These are phyloP conservation scores for Crassisporium funariophilum DNA, from an alignment of 768 basidiomycete genomes.

Conservation along the genomic window DNA sequence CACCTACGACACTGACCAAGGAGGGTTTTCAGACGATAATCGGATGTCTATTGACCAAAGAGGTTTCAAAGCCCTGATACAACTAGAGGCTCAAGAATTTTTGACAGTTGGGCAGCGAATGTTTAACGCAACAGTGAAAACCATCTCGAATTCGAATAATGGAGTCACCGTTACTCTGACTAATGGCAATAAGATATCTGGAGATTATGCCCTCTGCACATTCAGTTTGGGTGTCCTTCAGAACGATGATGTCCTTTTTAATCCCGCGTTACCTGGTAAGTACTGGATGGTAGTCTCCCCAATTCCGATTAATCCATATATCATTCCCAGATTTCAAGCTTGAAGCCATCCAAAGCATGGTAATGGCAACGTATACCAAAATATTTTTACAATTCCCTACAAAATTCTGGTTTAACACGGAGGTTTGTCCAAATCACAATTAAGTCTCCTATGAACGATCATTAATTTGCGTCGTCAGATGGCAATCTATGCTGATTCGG, in stretches of 20 bases:
- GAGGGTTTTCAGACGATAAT: conserved; percentile 61
- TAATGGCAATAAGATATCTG: conserved; percentile 44
- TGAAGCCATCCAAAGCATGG: conserved; percentile 65
- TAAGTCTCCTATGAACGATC: background rate
- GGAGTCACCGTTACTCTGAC: conserved; percentile 50
- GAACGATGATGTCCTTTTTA: conserved; percentile 57
- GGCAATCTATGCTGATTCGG: conserved; percentile 57
- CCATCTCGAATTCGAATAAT: conserved; percentile 45
- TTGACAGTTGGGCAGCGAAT: conserved; percentile 47
- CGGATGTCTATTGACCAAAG: conserved; percentile 59
- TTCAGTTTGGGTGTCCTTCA: conserved; percentile 75
- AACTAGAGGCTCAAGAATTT: conserved; percentile 59
- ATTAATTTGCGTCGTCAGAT: conserved; percentile 32
- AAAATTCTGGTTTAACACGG: conserved; percentile 56
- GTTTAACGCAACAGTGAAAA: conserved; percentile 52
- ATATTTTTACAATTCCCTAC: conserved; percentile 65
- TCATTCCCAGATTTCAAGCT: conserved; percentile 46
- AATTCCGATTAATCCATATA: background rate
- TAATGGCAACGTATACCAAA: conserved; percentile 70
- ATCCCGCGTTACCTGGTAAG: conserved; percentile 51
- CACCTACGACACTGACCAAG: conserved; percentile 51
- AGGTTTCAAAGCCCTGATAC: conserved; percentile 60
- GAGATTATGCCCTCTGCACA: conserved; percentile 64
- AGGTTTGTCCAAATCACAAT: conserved; percentile 23
- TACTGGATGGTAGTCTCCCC: too few species aligned